Conservation (phyloP, 805 yeast species). For the Lachancea dasiensis region DNA sequence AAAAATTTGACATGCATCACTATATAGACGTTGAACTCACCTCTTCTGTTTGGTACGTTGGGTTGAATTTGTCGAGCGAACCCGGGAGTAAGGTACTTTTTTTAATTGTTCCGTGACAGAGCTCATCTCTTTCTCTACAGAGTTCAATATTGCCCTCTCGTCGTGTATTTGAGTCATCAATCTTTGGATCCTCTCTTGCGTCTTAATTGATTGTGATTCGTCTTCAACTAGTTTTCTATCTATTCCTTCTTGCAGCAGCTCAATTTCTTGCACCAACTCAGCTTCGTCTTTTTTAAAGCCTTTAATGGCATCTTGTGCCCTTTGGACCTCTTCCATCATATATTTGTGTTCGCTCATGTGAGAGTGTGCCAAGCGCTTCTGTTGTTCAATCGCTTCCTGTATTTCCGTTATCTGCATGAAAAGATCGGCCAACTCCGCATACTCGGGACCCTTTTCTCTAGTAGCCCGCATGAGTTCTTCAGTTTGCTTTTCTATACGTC, state of each 20-base stretch:
- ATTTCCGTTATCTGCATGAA: constrained; percentile 36
- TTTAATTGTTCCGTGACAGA: constrained; percentile 18
- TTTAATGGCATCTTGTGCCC: constrained; percentile 44
- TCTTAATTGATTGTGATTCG: constrained; percentile 6
- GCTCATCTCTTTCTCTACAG: constrained; percentile 15
- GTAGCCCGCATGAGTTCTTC: constrained; percentile 21
- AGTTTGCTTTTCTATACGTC: constrained; percentile 27
- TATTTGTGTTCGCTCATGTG: constrained; percentile 56
- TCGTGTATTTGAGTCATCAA: constrained; percentile 13
- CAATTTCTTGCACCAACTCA: constrained; percentile 12
- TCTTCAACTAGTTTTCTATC: constrained; percentile 11
- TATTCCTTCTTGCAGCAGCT: constrained; percentile 14
- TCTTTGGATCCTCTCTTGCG: constrained; percentile 11
- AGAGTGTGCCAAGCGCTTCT: constrained; percentile 41
- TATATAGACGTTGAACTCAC: too few relatives aligned
- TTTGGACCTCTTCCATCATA: constrained; percentile 51
- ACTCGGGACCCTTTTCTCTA: constrained; percentile 12
- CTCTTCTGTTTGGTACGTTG: constrained; percentile 10
- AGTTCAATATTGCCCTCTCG: constrained; percentile 12
- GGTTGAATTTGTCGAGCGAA: constrained; percentile 18
- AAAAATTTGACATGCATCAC: too few relatives aligned
- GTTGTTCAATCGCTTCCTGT: constrained; percentile 40
- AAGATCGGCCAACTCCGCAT: constrained; percentile 15
- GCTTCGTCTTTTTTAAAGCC: constrained; percentile 38
- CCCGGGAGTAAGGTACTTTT: constrained; percentile 22